Evolutionary conservation across 2,329 filamentous ascomycete species (phyloP).

Genomic region (Fusarium sp.): DNA sequence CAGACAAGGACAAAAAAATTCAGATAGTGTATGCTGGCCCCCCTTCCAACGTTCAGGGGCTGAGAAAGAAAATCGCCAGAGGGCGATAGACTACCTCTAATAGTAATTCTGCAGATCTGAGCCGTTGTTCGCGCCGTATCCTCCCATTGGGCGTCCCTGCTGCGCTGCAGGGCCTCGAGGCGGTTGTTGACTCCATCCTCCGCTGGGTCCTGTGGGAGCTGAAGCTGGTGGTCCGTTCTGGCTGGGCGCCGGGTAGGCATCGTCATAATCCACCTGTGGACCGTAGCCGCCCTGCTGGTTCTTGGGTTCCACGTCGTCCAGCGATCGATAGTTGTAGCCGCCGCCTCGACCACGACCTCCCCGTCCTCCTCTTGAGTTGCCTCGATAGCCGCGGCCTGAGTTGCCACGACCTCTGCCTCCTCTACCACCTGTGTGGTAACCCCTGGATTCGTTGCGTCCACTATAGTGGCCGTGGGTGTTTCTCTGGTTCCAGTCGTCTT

Average conservation of each 20-base stretch:
- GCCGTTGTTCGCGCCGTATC: slow-evolving; percentile 32
- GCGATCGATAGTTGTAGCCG: slow-evolving; percentile 66
- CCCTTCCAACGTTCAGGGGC: slow-evolving; percentile 10
- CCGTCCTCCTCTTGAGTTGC: slow-evolving; percentile 52
- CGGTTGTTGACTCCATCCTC: slow-evolving; percentile 34
- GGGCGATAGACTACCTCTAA: slow-evolving; percentile 32
- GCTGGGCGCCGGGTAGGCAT: slow-evolving; percentile 46
- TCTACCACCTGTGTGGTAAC: slow-evolving; percentile 54
- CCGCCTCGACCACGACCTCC: slow-evolving; percentile 58
- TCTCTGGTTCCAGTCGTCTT: slow-evolving; percentile 54
- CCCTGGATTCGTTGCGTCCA: slow-evolving; percentile 53
- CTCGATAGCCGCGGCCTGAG: slow-evolving; percentile 49
- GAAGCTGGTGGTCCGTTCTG: slow-evolving; percentile 33
- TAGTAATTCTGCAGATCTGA: slow-evolving; percentile 44
- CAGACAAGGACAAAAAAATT: not conserved
- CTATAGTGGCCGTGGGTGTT: slow-evolving; percentile 47
- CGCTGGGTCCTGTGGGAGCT: slow-evolving; percentile 38
- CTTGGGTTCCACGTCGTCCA: slow-evolving; percentile 68
- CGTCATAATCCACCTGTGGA: slow-evolving; percentile 58
- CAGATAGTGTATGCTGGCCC: slow-evolving; percentile 8
- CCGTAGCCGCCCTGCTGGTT: slow-evolving; percentile 55
- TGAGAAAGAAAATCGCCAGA: not conserved
- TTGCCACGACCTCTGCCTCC: slow-evolving; percentile 51
- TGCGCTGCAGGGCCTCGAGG: slow-evolving; percentile 34
- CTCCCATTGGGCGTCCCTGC: slow-evolving; percentile 41